These are phyloP conservation scores for Adansonia digitata DNA, from an alignment of 345 rosid genomes.

Conservation along the genomic window DNA sequence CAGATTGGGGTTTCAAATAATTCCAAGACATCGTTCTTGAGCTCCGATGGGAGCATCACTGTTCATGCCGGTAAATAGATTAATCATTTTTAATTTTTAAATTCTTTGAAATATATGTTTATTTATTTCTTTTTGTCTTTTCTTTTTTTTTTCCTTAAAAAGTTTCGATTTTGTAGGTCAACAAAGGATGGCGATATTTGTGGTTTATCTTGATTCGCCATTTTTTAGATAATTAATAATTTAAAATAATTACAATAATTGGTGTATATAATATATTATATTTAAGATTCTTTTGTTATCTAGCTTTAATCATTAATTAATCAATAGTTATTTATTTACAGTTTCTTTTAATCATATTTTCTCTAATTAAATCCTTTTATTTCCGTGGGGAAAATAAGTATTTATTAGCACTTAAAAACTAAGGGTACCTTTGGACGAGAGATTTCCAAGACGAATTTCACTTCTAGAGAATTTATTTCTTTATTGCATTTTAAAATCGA, in stretches of 20 bases:
- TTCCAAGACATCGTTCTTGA: slow-evolving; percentile 50
- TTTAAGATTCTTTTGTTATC: not conserved
- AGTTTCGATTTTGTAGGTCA: not conserved
- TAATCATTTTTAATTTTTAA: not conserved
- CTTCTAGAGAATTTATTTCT: no score
- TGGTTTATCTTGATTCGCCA: not conserved
- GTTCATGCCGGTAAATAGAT: slow-evolving; percentile 79
- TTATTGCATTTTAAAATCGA: no score
- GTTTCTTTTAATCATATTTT: not conserved
- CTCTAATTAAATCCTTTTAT: not conserved
- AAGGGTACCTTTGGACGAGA: no score
- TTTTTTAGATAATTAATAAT: not conserved
- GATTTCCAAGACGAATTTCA: no score
- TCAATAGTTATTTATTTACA: not conserved
- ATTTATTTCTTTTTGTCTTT: not conserved
- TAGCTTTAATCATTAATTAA: not conserved
- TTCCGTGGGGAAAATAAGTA: not conserved
- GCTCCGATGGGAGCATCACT: slow-evolving; percentile 81
- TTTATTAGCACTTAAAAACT: not conserved
- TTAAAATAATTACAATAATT: not conserved
- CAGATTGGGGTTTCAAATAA: slow-evolving; percentile 41
- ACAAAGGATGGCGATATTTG: not conserved
- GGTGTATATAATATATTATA: not conserved
- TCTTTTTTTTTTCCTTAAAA: not conserved
- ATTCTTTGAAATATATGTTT: not conserved